Evolutionary conservation across 306 rosid species (phyloP).

Genomic region (Castanospermum australe): DNA sequence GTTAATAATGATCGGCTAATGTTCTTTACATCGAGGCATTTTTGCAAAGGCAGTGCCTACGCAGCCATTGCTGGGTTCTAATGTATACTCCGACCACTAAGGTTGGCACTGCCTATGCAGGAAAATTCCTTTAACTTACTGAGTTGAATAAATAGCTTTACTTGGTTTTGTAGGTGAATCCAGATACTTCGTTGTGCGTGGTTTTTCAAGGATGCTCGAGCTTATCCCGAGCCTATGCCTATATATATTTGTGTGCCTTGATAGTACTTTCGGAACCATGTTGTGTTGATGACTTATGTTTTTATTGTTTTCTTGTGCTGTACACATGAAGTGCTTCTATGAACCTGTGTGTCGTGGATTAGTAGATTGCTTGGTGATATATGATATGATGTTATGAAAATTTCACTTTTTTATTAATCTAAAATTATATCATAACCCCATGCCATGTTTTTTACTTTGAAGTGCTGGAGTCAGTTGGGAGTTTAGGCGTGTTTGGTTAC

Average conservation of each 20-base stretch:
- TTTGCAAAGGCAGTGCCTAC: not conserved
- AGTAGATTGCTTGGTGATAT: not conserved
- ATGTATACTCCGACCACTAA: not conserved
- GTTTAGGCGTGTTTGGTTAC: not conserved
- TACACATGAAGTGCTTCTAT: not conserved
- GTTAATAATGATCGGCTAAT: not conserved
- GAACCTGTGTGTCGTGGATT: not conserved
- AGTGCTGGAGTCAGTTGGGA: not conserved
- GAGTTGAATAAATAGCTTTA: not conserved
- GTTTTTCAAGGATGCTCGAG: conserved; percentile 10
- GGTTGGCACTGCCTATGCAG: not conserved
- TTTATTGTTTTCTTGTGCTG: conserved; percentile 15
- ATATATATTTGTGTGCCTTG: not conserved
- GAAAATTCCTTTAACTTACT: not conserved
- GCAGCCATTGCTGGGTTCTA: not conserved
- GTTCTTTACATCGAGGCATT: not conserved
- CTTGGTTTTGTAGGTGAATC: conserved; percentile 34
- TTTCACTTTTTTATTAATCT: not conserved
- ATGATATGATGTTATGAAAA: not conserved
- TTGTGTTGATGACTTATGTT: not conserved
- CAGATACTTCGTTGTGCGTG: not conserved
- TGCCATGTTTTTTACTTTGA: not conserved
- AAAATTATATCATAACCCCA: not conserved
- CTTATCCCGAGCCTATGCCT: not conserved
- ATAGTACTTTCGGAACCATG: conserved; percentile 13